Evolutionary conservation across 78 protist species (phyloP).

Genomic region (Dictyostelium capitatum): DNA sequence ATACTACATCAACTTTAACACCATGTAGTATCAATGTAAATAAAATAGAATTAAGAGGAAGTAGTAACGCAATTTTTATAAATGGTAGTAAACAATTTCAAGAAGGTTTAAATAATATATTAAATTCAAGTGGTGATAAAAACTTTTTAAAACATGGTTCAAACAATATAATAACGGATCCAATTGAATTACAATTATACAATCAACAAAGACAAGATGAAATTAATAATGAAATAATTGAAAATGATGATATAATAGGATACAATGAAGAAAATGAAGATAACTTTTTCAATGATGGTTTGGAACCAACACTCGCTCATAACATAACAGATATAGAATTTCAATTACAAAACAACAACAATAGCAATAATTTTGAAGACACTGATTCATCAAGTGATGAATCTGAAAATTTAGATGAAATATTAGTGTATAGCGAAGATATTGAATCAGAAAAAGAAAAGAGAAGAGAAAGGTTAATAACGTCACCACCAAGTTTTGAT

Average conservation of each 20-base stretch:
- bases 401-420: constrained; percentile 23
- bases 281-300: constrained; percentile 4
- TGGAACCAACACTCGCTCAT: not conserved
- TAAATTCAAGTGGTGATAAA: constrained; percentile 5
- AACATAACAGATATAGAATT: not conserved
- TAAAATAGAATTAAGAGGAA: constrained; percentile 5
- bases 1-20: constrained; percentile 1
- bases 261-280: constrained; percentile 17
- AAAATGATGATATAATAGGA: constrained; percentile 4
- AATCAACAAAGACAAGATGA: not conserved
- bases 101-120: not conserved
- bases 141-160: constrained; percentile 12
- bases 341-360: no score
- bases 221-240: not conserved
- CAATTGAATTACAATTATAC: not conserved
- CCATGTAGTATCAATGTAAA: not conserved
- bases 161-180: constrained; percentile 1
- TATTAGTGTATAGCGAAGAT: constrained; percentile 4
- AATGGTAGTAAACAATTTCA: not conserved
- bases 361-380: not conserved
- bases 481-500: constrained; percentile 33
- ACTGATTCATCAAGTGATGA: not conserved
- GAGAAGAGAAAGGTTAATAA: not conserved
- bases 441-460: constrained; percentile 32
- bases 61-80: constrained; percentile 4